phyloP scores from a whole-genome alignment of 345 rosid species.

The Physaria fendleri region DNA sequence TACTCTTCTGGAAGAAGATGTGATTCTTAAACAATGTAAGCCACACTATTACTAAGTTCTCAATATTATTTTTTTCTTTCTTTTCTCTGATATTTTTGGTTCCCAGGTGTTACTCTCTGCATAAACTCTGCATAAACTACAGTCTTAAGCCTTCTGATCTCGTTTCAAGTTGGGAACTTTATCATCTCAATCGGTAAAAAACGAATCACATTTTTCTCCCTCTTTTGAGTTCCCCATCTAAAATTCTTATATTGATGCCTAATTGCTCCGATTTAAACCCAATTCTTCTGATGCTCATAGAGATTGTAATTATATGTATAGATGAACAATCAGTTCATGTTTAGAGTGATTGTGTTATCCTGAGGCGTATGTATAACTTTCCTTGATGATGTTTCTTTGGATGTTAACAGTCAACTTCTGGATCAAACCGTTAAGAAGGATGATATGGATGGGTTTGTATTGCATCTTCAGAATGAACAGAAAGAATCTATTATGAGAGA shows the following conservation, averaged over 20 bases:
- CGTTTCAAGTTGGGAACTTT: slow-evolving; percentile 88
- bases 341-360: neutral
- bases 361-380: neutral
- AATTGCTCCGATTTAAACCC: neutral
- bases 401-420: slow-evolving; percentile 47
- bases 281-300: neutral
- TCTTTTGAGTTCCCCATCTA: neutral
- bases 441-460: slow-evolving; percentile 80
- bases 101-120: slow-evolving; percentile 67
- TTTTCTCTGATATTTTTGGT: neutral
- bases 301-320: neutral
- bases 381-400: neutral
- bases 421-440: slow-evolving; percentile 51
- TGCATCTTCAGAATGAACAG: slow-evolving; percentile 78
- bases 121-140: no score
- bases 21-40: slow-evolving; percentile 64
- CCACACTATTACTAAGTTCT: neutral
- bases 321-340: neutral
- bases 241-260: no score
- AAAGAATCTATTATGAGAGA: slow-evolving; percentile 49
- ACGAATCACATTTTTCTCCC: neutral
- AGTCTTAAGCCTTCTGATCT: slow-evolving; percentile 64
- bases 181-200: slow-evolving; percentile 71
- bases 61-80: neutral
- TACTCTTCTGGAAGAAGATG: slow-evolving; percentile 50